Evolutionary conservation across 129 eudicot species (phyloP).

Genomic region (Cynara cardunculus): DNA sequence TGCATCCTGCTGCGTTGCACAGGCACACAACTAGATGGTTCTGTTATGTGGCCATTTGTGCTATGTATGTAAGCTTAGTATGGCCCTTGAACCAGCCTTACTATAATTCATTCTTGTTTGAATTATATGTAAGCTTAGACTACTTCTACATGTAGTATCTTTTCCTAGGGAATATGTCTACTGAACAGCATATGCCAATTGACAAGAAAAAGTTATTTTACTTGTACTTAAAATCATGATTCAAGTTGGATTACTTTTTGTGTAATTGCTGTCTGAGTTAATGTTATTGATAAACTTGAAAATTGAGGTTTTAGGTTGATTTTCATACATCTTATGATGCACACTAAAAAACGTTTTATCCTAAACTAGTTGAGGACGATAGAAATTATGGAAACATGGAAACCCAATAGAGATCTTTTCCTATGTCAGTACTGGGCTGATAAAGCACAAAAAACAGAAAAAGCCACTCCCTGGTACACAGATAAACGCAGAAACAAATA

Average conservation of each 20-base stretch:
- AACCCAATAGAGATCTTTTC: background rate
- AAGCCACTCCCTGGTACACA: background rate
- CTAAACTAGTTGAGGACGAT: background rate
- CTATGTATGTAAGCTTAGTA: background rate
- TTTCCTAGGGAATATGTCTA: background rate
- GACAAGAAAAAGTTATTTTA: background rate
- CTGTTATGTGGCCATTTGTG: background rate
- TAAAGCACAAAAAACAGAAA: background rate
- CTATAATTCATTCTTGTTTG: background rate
- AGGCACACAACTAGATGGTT: background rate
- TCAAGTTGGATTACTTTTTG: background rate
- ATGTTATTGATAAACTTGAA: background rate
- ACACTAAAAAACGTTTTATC: background rate
- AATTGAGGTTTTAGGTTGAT: background rate
- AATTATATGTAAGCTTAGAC: background rate
- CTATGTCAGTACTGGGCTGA: background rate
- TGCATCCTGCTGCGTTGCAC: background rate
- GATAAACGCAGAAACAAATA: background rate
- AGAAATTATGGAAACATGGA: background rate
- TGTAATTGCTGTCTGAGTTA: background rate
- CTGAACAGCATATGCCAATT: background rate
- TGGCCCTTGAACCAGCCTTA: background rate
- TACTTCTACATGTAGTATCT: background rate
- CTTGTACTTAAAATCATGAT: background rate
- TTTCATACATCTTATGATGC: constrained; percentile 1